These are phyloP conservation scores for Mollisiaceae sp. DNA, from an alignment of 2,329 filamentous ascomycete genomes.

Conservation along the genomic window DNA sequence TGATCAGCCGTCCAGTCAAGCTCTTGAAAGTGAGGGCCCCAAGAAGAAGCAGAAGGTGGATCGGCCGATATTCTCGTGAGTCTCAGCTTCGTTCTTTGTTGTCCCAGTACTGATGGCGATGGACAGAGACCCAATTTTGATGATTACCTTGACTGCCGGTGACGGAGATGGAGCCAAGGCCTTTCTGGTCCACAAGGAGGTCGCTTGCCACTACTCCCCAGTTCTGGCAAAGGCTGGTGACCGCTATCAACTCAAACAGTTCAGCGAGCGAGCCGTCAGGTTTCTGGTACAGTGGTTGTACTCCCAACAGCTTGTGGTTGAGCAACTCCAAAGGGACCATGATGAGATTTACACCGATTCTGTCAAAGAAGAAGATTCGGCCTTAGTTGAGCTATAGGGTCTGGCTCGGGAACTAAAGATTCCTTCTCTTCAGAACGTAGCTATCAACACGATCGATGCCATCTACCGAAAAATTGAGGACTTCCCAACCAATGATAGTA, in stretches of 20 bases:
- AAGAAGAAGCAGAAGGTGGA: no score
- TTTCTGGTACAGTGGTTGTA: background rate
- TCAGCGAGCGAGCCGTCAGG: background rate
- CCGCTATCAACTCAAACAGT: background rate
- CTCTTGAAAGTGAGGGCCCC: no score
- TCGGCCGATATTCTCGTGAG: no score
- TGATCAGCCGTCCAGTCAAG: no score
- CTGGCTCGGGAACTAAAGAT: background rate
- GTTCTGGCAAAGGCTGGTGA: background rate
- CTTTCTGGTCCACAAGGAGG: no score
- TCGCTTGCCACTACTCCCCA: no score
- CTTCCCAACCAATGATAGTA: no score
- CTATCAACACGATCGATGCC: background rate
- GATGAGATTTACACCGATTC: background rate
- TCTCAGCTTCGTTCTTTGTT: no score
- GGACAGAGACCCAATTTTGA: no score
- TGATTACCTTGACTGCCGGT: no score
- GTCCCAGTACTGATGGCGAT: no score
- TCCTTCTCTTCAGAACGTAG: background rate
- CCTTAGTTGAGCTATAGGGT: background rate
- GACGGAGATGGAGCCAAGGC: no score
- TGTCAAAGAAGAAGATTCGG: background rate
- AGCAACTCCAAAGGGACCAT: background rate
- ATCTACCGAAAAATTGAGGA: background rate
- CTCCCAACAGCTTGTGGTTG: background rate